Evolutionary conservation across 2,329 filamentous ascomycete genomes (phyloP).

Genomic region (Colletotrichum melonis): DNA sequence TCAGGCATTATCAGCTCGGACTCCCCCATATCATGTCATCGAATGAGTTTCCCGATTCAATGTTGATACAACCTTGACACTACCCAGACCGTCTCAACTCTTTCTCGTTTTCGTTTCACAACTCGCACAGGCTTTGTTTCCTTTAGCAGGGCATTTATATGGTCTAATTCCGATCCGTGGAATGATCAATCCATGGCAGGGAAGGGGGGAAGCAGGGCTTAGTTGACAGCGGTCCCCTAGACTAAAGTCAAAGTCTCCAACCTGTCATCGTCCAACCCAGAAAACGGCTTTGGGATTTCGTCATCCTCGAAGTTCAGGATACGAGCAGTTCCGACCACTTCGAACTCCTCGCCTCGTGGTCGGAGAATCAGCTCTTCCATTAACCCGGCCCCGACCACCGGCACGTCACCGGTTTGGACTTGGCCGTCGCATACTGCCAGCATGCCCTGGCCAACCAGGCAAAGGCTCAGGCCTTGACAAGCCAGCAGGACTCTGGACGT

Average conservation of each 20-base stretch:
- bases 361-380: neutral
- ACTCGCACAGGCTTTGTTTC: conserved; percentile 25
- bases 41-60: conserved; percentile 26
- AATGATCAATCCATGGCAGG: neutral
- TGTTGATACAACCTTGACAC: conserved; percentile 21
- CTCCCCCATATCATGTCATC: conserved; percentile 1
- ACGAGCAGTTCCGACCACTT: neutral
- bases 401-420: neutral
- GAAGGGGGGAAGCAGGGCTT: neutral
- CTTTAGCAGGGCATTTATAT: neutral
- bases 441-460: neutral
- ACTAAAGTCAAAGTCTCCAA: neutral
- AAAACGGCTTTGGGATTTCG: neutral
- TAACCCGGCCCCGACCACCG: neutral
- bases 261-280: neutral
- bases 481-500: neutral
- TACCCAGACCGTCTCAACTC: conserved; percentile 20
- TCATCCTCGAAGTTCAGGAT: neutral
- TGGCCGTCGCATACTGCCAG: neutral
- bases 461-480: neutral
- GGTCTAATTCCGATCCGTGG: neutral
- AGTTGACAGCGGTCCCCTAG: neutral
- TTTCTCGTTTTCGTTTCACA: conserved; percentile 29
- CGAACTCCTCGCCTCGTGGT: neutral
- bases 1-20: conserved; percentile 8